Base-by-base conservation (phyloP, 257 asterid species). In the Penstemon barbatus region DNA sequence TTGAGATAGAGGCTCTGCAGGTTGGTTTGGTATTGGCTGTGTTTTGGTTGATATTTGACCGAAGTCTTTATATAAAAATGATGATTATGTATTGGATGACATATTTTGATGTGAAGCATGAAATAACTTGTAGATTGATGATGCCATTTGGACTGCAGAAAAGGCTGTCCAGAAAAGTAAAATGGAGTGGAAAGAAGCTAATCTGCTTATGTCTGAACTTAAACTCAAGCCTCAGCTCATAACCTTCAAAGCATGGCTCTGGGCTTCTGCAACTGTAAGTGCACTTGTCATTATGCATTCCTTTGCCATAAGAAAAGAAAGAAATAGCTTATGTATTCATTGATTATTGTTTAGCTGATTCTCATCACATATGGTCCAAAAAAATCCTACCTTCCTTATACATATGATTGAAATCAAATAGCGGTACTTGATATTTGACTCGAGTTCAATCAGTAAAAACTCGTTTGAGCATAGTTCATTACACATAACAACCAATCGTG, bases 191-290 rank as follows among this genome's bases (percentile, higher is more conserved):
- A 72, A 87, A 76, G 89, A 82, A 72, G 87, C 82, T 66, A 73
- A 60, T 66, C 66, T 49, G 4, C 68, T 93, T 15, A 65, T 93
- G 87, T 36, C 39, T 66, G 88, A 84, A 53, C 85, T 93, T 44
- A 75, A 75, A 71, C 76, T 93, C 78, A 93, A 78, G 82, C 88
- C 87, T 70, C 85, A 71, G 65, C 71, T 90, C 25, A 50, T 68
- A 71, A 75, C 85, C 62, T 79, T 76, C 66, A 81, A 74, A 70
- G 97, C 97, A 2, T 90, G 97, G 99, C 84, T 90, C 8, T 93
- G 99, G 99, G 94, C 90, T 76, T 80, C 87, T 78, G 89, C 92
- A 72, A 88, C 97, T 57, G 96, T 88, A 83, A 85, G 95, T 73
- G 42, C 54, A 33, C 66, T 43, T 45, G 13, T 63, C 18, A 39